phyloP scores from a whole-genome alignment of 2,329 filamentous ascomycete species.

The Sporothrix brunneoviolacea region DNA sequence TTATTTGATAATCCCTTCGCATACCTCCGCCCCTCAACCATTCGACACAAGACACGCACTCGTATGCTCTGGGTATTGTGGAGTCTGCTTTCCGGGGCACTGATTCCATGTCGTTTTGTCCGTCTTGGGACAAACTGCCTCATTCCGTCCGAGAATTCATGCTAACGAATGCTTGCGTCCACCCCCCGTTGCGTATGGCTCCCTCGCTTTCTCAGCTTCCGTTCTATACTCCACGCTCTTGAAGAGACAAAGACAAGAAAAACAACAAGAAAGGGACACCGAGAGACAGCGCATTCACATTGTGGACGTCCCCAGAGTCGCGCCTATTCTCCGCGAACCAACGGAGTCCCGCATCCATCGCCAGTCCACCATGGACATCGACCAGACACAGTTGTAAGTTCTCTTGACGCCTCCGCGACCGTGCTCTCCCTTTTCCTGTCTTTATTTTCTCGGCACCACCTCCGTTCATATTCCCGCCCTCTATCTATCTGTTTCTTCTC shows the following conservation, averaged over 20 bases:
- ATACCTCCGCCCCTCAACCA: neutral
- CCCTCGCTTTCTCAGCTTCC: conserved; percentile 27
- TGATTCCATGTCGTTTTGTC: conserved; percentile 25
- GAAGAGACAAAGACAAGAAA: conserved; percentile 26
- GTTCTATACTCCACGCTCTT: conserved; percentile 22
- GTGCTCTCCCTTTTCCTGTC: conserved; percentile 13
- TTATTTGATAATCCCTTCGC: neutral
- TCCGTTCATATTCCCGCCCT: neutral
- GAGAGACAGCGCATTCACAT: neutral
- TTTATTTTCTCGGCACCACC: neutral
- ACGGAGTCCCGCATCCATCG: neutral
- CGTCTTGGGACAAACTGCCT: neutral
- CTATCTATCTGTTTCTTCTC: conserved; percentile 6
- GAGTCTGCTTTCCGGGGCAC: conserved; percentile 20
- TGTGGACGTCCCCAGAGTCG: neutral
- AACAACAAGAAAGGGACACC: neutral
- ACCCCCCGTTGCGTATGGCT: neutral
- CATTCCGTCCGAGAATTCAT: conserved; percentile 27
- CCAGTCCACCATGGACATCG: conserved; percentile 47
- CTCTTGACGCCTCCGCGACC: conserved; percentile 13
- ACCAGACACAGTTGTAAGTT: conserved; percentile 47
- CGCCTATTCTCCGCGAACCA: neutral
- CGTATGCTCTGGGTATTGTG: neutral
- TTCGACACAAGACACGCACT: neutral
- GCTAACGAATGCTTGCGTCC: conserved; percentile 31